Base-by-base conservation (phyloP, 495 filamentous ascomycete species). In the Aspergillus egyptiacus region DNA sequence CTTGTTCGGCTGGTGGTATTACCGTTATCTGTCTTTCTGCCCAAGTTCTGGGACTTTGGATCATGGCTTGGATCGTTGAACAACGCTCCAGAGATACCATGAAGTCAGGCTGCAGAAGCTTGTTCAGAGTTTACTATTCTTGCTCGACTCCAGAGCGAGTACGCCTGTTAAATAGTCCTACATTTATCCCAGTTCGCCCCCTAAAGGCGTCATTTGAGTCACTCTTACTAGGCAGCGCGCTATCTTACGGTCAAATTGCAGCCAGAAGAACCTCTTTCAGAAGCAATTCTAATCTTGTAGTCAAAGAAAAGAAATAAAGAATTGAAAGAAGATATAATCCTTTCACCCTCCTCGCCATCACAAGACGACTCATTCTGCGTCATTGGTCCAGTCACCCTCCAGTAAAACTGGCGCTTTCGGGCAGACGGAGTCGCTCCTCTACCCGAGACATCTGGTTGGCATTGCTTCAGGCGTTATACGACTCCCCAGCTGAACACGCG, bases 221-320 rank as follows among this genome's bases (percentile, higher is more conserved):
- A 44, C 40, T 54, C 36, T 54, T 48, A n/a, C n/a, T n/a, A 38
- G 51, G 51, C 51, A 54, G 46, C 51, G 42, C 44, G n/a, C 36
- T 31, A 24, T 30, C 17, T 14, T 41, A n/a, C 17, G 22, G 27
- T 47, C 43, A 24, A 41, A 41, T 41, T 9, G 11, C 17, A 42
- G 3, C 37, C 13, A 28, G 35, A 40, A 19, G 20, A 7, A 7
- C 8, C 32, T 11, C 25, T 34, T n/a, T 14, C 17, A 43, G 39
- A 42, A 27, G 30, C 8, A 33, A 37, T 28, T 28, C 5, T 28
- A 28, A 28, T n/a, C n/a, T n/a, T n/a, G n/a, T n/a, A n/a, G 24
- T 27, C 24, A 20, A 8, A 28, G 36, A 28, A 17, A 30, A 34
- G 8, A 36, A 31, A 19, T 45, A 15, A 7, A 11, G 23, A 39